A percentile compares a stretch with the other conserved stretches of the same genome.
Evolutionary conservation across 306 rosid genomes (phyloP).

Genomic region (Betula pendula): DNA sequence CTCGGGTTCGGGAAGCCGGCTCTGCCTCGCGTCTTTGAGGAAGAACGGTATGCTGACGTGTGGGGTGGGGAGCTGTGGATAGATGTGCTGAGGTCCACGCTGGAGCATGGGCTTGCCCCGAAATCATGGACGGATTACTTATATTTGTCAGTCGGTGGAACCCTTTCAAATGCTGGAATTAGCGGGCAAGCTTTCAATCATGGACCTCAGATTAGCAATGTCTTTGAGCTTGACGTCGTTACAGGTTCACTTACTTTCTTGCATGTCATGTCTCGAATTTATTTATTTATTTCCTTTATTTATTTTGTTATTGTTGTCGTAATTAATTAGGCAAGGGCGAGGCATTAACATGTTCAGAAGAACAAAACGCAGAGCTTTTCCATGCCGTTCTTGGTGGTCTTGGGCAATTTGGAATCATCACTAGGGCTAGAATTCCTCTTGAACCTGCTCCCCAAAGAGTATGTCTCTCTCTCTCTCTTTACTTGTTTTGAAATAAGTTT

Average conservation of each 20-base stretch:
- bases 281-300: neutral
- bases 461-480: slow-evolving; percentile 13
- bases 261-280: neutral
- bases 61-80: slow-evolving; percentile 99
- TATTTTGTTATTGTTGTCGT: neutral
- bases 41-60: slow-evolving; percentile 65
- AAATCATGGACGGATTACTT: slow-evolving; percentile 96
- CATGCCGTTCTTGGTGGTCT: slow-evolving; percentile 94
- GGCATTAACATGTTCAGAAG: slow-evolving; percentile 75
- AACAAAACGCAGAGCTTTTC: slow-evolving; percentile 72
- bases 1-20: neutral
- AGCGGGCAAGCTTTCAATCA: slow-evolving; percentile 93
- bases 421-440: slow-evolving; percentile 87
- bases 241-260: slow-evolving; percentile 52
- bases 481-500: slow-evolving; percentile 19
- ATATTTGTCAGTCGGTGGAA: slow-evolving; percentile 90
- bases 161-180: slow-evolving; percentile 90
- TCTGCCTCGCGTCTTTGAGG: slow-evolving; percentile 35
- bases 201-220: slow-evolving; percentile 89
- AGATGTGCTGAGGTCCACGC: slow-evolving; percentile 54
- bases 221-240: slow-evolving; percentile 79
- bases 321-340: slow-evolving; percentile 98
- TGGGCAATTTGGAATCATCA: slow-evolving; percentile 97
- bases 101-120: slow-evolving; percentile 72
- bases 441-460: slow-evolving; percentile 90